Base-by-base conservation (phyloP, 495 filamentous ascomycete genomes). In the Podospora tetraspora region DNA sequence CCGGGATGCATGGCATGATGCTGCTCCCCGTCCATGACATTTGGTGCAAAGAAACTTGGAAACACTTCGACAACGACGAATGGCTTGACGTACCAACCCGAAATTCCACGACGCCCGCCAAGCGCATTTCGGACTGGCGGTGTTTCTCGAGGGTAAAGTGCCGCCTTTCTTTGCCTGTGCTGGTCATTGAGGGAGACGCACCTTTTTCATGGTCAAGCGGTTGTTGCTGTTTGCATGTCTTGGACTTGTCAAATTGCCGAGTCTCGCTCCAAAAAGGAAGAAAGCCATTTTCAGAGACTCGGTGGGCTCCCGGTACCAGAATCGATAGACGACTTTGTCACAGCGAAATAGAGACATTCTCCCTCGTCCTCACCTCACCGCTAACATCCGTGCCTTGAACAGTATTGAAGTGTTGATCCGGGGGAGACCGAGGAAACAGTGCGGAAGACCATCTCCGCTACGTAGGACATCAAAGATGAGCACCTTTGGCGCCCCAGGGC, bases 401-500 rank as follows among this genome's bases (percentile, higher is more conserved):
- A 37, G 32, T 12, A 32, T 12, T 32, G 11, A 32, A 32, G 10
- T 11, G 30, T 32, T 32, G 30, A 32, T 32, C 30, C 30, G 30
- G 30, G 30, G 12, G 27, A 25, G 25, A 27, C 27, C 27, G 27
- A 27, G 27, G 27, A 27, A 27, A 5, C 27, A 27, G 4, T 27
- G 27, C 27, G 27, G 27, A 9, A 30, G 29, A 30, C 29, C 29
- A 30, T 27, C 27, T 27, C 27, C 27, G 27, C 27, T 5, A 27
- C 8, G 8, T 30, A 10, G 9, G 11, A 34, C 21, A 37, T 30
- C 19, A 1, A 16, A n/a, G 37, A 85, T 87, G 84, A 87, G 85
- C 76, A 80, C 82, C 73, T 96, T 95, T 77, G 93, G 93, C 72
- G 85, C 85, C 63, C 93, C 93, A 7, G 93, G 93, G 67, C 85